A percentile compares a stretch with the other conserved stretches of the same genome.
Conservation (phyloP, 1,284 basidiomycete genomes). For the Cryptococcus sp. region DNA sequence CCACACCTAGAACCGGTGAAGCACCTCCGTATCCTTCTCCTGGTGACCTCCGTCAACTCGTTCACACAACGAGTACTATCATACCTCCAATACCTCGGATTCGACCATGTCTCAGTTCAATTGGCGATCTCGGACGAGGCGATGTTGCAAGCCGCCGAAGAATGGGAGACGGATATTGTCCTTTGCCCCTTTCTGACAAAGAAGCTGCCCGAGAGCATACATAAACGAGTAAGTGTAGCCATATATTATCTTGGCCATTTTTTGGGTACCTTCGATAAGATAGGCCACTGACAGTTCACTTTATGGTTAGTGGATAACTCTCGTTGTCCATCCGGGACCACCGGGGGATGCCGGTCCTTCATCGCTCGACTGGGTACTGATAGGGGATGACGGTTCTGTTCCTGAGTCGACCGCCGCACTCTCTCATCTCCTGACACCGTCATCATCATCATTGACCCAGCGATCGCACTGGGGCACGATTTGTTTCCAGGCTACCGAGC, state of each 20-base stretch:
- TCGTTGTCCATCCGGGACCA: constrained; percentile 57
- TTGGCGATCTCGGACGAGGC: constrained; percentile 50
- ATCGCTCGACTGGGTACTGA: constrained; percentile 55
- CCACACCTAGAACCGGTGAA: constrained; percentile 22
- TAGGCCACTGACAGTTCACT: no score
- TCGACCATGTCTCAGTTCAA: constrained; percentile 51
- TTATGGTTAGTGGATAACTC: constrained; percentile 48
- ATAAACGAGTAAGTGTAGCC: constrained; percentile 42
- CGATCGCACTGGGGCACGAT: constrained; percentile 54
- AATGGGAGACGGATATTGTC: constrained; percentile 52
- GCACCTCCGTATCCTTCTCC: constrained; percentile 47
- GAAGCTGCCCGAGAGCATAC: constrained; percentile 52
- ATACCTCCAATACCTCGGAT: constrained; percentile 47
- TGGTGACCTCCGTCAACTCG: constrained; percentile 56
- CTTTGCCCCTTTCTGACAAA: constrained; percentile 56
- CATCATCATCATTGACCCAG: constrained; percentile 22
- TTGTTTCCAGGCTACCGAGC: constrained; percentile 54
- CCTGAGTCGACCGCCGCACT: constrained; percentile 44
- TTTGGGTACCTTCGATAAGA: neutral
- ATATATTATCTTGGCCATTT: neutral
- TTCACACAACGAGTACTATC: constrained; percentile 52
- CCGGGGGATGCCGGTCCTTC: constrained; percentile 57
- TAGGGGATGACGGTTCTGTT: constrained; percentile 53
- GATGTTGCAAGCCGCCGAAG: constrained; percentile 52
- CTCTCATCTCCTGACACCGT: constrained; percentile 23